Conservation (phyloP, 2,329 filamentous ascomycete genomes). For the Thermoascus crustaceus region DNA sequence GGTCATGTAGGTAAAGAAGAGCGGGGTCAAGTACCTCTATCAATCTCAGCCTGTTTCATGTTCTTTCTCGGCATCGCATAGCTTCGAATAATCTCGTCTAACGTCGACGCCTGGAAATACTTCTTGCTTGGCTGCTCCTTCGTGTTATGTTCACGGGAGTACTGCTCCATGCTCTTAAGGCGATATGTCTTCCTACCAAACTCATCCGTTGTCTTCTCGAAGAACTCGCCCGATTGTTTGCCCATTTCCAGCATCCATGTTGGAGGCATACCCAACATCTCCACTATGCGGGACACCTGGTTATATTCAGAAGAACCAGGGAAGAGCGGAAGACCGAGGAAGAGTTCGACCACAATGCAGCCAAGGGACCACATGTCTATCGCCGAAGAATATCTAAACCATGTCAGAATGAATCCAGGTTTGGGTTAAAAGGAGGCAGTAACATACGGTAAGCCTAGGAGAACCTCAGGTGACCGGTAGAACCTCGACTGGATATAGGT, state of each 20-base stretch:
- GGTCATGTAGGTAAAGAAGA: background rate
- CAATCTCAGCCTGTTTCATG: constrained; percentile 96
- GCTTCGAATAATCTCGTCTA: constrained; percentile 94
- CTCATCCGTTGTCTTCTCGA: constrained; percentile 86
- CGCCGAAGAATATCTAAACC: constrained; percentile 74
- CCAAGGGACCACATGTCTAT: constrained; percentile 99
- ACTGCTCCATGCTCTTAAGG: constrained; percentile 96
- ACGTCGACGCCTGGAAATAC: constrained; percentile 88
- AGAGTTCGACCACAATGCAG: constrained; percentile 96
- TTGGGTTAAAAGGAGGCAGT: background rate
- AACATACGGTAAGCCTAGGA: constrained; percentile 72
- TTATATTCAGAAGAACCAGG: constrained; percentile 98
- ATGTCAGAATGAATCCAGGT: background rate
- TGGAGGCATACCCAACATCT: constrained; percentile 93
- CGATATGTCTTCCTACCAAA: constrained; percentile 86
- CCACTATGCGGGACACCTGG: constrained; percentile 90
- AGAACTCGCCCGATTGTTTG: constrained; percentile 95
- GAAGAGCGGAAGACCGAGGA: constrained; percentile 87
- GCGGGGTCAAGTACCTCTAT: constrained; percentile 62
- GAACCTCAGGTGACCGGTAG: constrained; percentile 91
- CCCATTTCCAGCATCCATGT: constrained; percentile 99
- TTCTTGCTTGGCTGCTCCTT: constrained; percentile 99
- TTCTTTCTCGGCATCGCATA: constrained; percentile 99
- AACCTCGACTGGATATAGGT: constrained; percentile 98
- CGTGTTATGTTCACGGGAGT: constrained; percentile 86